Conservation (phyloP, 768 basidiomycete species). For the Suillus cothurnatus region DNA sequence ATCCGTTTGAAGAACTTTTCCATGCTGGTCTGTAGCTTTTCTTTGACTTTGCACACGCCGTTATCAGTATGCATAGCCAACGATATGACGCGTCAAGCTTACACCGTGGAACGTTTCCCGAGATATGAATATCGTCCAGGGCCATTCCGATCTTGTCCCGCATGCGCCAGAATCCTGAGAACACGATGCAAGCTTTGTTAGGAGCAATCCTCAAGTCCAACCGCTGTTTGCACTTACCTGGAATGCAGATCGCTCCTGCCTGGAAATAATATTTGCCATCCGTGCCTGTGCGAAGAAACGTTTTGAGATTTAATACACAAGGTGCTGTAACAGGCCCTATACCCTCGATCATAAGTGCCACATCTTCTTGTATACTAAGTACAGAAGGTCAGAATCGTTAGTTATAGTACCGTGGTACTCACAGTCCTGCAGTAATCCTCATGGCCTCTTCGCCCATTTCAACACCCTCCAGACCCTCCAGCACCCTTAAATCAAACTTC, state of each 20-base stretch:
- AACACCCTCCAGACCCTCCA: slow-evolving; percentile 19
- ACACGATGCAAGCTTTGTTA: slow-evolving; percentile 10
- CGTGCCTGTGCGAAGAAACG: slow-evolving; percentile 41
- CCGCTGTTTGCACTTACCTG: slow-evolving; percentile 45
- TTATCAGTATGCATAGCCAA: slow-evolving; percentile 9
- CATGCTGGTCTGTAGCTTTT: slow-evolving; percentile 64
- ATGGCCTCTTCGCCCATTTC: slow-evolving; percentile 52
- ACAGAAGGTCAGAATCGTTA: slow-evolving; percentile 1
- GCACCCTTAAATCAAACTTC: slow-evolving; percentile 51
- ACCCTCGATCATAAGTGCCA: slow-evolving; percentile 66
- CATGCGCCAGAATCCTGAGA: slow-evolving; percentile 73
- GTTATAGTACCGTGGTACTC: slow-evolving; percentile 28
- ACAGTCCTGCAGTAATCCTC: slow-evolving; percentile 64
- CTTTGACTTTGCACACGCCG: slow-evolving; percentile 43
- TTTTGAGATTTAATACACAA: slow-evolving; percentile 6
- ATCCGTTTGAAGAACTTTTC: slow-evolving; percentile 72
- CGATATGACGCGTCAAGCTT: slow-evolving; percentile 25
- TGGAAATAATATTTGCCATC: slow-evolving; percentile 78
- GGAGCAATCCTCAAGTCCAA: background rate
- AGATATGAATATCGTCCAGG: slow-evolving; percentile 70
- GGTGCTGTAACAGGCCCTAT: slow-evolving; percentile 12
- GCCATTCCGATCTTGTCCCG: slow-evolving; percentile 74
- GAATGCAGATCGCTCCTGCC: slow-evolving; percentile 66
- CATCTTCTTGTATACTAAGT: slow-evolving; percentile 55
- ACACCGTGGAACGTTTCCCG: slow-evolving; percentile 77